Evolutionary conservation across 1,139 yeast species (phyloP).

Genomic region (Zhuliangozyma parablackwelliae): DNA sequence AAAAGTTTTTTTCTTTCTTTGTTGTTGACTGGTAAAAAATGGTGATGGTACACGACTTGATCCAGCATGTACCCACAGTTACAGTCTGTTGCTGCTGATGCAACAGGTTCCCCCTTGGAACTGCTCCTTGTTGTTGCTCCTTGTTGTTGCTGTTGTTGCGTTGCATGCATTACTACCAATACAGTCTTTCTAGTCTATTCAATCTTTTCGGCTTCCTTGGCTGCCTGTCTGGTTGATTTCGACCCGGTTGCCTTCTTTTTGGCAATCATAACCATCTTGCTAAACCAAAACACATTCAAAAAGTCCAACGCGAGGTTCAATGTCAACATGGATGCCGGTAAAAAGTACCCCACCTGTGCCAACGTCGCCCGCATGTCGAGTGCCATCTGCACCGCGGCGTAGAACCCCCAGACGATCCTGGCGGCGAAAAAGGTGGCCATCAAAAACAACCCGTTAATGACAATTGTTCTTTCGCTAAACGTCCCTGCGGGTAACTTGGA

Average conservation of each 20-base stretch:
- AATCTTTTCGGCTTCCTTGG: slow-evolving; percentile 20
- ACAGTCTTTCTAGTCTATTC: slow-evolving; percentile 12
- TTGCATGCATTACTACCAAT: too few relatives aligned
- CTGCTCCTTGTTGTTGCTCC: too few relatives aligned
- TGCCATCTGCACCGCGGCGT: slow-evolving; percentile 55
- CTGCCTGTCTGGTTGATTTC: slow-evolving; percentile 18
- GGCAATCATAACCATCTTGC: slow-evolving; percentile 78
- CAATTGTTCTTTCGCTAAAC: slow-evolving; percentile 46
- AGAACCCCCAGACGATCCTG: slow-evolving; percentile 87
- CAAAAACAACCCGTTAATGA: slow-evolving; percentile 67
- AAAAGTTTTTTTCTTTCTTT: too few relatives aligned
- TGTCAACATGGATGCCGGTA: slow-evolving; percentile 42
- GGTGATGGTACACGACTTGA: too few relatives aligned
- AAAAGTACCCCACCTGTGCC: slow-evolving; percentile 20
- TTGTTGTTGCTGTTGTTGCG: too few relatives aligned
- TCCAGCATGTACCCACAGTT: too few relatives aligned
- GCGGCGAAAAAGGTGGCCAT: slow-evolving; percentile 69
- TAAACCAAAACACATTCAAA: slow-evolving; percentile 75
- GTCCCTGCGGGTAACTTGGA: slow-evolving; percentile 63
- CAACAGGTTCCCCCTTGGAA: too few relatives aligned
- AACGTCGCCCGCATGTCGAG: slow-evolving; percentile 44
- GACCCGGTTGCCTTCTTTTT: slow-evolving; percentile 35
- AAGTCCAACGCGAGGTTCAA: slow-evolving; percentile 65
- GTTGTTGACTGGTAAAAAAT: too few relatives aligned
- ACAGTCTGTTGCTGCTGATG: too few relatives aligned